Evolutionary conservation across 805 yeast species (phyloP), one percentile per base, ranked within the genome.

Genomic region (Spathaspora girioi): DNA sequence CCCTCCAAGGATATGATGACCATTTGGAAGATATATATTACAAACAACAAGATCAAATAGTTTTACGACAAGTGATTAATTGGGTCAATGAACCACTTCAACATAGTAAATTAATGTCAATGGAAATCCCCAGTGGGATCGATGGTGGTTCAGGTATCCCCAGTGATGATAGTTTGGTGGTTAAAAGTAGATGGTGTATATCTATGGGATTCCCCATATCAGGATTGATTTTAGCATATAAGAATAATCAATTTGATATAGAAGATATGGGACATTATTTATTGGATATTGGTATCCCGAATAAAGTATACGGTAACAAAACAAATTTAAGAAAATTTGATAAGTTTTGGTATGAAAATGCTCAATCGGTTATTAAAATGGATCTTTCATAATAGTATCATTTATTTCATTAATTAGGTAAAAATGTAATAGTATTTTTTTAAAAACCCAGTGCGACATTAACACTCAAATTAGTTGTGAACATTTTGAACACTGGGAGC

Each of bases 71-170:
- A 32, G 65, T 89, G 17, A 79, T 89, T 23, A 65, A 69, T 4
- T 91, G 97, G 96, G 79, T 86, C 51, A 87, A 88, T 57, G 65
- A 64, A 31, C 71, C 75, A 7, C 62, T 64, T 12, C 72, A 68
- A 48, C 63, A 62, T 48, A 66, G 77, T 5, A 76, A 78, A 38
- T 70, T 79, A 9, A 60, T 88, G 69, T 87, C 96, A 0, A 63
- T 91, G 26, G 96, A 90, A 61, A 79, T 88, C 26, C 92, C 96
- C 4, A 80, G 91, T 0, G 97, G 97, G 4, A 71, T 86, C 41
- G 96, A 89, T 61, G 85, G 91, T 7, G 89, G 94, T 4, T 81
- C 96, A 0, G 46, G 46, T 29, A 71, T 68, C 23, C 62, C 63
- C 8, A 63, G 57, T 56, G 70, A 63, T 45, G 57, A 61, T 7